These are phyloP conservation scores for Malassezia arunalokei DNA, from an alignment of 1,284 basidiomycete genomes.

Conservation along the genomic window DNA sequence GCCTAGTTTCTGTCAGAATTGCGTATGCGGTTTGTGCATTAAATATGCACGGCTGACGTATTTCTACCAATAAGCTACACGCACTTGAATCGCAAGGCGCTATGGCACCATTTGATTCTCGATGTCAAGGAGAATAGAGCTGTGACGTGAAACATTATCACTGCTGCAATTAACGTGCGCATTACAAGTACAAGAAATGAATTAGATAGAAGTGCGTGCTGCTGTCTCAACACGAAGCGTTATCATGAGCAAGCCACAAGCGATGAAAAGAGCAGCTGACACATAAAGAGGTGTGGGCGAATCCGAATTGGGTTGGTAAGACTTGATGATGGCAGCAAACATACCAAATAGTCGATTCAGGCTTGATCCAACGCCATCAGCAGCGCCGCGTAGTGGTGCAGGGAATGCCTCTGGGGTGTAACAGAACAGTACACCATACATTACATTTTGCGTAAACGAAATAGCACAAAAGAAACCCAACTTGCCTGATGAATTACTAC, in stretches of 20 bases:
- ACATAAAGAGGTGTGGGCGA: conserved; percentile 27
- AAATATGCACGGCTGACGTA: too few relatives aligned
- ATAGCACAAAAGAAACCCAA: conserved; percentile 39
- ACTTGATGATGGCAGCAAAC: conserved; percentile 39
- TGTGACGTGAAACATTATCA: too few relatives aligned
- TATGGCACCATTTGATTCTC: too few relatives aligned
- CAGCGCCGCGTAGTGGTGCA: conserved; percentile 41
- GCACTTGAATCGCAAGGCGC: too few relatives aligned
- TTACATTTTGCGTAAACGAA: conserved; percentile 31
- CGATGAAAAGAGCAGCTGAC: conserved; percentile 31
- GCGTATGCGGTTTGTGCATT: too few relatives aligned
- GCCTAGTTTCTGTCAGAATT: too few relatives aligned
- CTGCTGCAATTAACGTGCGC: too few relatives aligned
- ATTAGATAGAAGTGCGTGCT: conserved; percentile 9
- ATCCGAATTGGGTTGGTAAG: conserved; percentile 19
- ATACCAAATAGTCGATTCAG: conserved; percentile 39
- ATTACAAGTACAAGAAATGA: not conserved
- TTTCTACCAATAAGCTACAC: too few relatives aligned
- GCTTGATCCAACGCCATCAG: conserved; percentile 36
- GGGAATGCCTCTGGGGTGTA: conserved; percentile 42
- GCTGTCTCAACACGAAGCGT: conserved; percentile 31
- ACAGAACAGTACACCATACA: conserved; percentile 36
- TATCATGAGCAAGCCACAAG: conserved; percentile 28
- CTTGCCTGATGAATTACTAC: conserved; percentile 20
- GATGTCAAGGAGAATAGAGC: too few relatives aligned